Base-by-base conservation (phyloP, 2,329 filamentous ascomycete species). In the Botrytis pseudocinerea region DNA sequence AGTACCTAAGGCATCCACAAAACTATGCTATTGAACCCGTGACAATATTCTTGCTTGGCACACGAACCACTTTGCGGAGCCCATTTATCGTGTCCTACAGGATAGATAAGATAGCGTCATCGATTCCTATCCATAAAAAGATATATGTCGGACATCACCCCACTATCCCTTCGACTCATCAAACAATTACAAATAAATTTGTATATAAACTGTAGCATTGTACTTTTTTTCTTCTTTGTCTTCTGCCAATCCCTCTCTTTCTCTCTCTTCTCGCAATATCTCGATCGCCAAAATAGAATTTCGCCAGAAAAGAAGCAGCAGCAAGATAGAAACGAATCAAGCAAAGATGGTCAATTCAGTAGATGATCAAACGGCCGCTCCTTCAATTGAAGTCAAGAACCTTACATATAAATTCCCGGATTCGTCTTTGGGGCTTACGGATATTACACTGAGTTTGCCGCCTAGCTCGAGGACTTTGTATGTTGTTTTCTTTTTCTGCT, bases 331-430 rank as follows among this genome's bases (percentile, higher is more conserved):
- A 48, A 44, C 42, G 46, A 16, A 35, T 7, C 35, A 28, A 42
- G 65, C 65, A 57, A 64, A 48, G 1, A 72, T 72, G 70, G n/a
- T 48, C 9, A 48, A 68, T 48, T 72, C 70, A 32, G 51, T 66
- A 69, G 69, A 72, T 20, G 74, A 76, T 54, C 74, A 76, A 70
- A 69, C 71, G 60, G 61, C 71, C 42, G 80, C 79, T 42, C 80
- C 80, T 46, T 78, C 76, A 66, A 93, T 99, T 81, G 83, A 88
- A 78, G 92, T 96, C 78, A 89, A 86, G 57, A 85, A 90, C 82
- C 90, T 99, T 71, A 94, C 90, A 76, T 99, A 98, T 87, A 90
- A 88, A 62, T 99, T 98, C 84, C 93, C 92, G 25, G 93, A 97
- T 85, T 91, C 92, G 80, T 91, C 91, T 62, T 89, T 87, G n/a